Evolutionary conservation across 176 grass and related monocot genomes (phyloP), one percentile per base, ranked within the genome.

Genomic region (Carex scoparia): DNA sequence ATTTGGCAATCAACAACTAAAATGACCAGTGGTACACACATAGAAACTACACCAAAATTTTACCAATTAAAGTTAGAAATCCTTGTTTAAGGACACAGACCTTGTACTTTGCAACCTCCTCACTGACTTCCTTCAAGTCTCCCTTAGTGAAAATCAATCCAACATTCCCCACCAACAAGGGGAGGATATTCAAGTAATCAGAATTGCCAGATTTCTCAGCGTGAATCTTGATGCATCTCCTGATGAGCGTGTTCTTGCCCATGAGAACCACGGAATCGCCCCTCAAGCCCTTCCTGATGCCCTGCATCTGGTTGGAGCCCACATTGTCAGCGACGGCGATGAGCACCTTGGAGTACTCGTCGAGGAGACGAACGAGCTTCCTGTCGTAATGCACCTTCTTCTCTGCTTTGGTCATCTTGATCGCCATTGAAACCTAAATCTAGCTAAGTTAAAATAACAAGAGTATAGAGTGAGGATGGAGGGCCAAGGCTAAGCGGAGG

Each of bases 141-240:
- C 94, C 94, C 86, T 96, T 93, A 79, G 94, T 96, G 84, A 96
- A 96, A 90, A 96, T 91, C 83, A 96, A 92, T 3, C 94, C 91
- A 76, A 96, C 94, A 84, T 96, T 96, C 10, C 94, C 94, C 49
- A 96, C 88, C 38, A 96, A 87, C 57, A 93, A 86, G 19, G 86
- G 73, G 14, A 86, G 87, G 64, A 96, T 85, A 61, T 89, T 83
- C 59, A 90, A 73, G 42, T 85, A 90, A 55, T 91, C 86, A 10
- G 74, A 78, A 80, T 96, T 96, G 4, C 89, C 89, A 0, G 87
- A 86, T 62, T 84, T 88, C 13, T 96, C 94, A 13, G 84, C 86
- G 81, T 96, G 72, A 2, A 81, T 85, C 91, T 91, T 96, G 80
- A 96, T 91, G 89, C 94, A 96, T 8, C 94, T 83, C 35, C 94